Evolutionary conservation across 2,329 filamentous ascomycete genomes (phyloP).

Genomic region (Hymenoscyphus linearis): DNA sequence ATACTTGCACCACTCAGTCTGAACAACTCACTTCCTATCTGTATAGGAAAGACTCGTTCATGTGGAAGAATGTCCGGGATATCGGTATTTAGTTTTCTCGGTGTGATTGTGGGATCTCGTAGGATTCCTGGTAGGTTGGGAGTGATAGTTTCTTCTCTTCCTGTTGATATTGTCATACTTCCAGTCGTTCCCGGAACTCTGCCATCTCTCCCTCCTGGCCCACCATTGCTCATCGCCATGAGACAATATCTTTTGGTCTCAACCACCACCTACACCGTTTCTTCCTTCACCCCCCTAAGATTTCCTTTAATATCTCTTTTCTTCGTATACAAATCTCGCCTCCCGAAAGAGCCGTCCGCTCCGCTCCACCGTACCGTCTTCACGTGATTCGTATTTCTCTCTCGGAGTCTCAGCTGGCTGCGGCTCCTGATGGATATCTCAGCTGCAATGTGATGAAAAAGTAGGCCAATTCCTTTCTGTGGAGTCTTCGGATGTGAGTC

Average conservation of each 20-base stretch:
- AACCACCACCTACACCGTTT: not conserved
- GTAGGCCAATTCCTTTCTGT: not conserved
- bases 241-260: not conserved
- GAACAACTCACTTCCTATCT: slow-evolving; percentile 65
- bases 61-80: slow-evolving; percentile 35
- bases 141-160: slow-evolving; percentile 6
- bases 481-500: not conserved
- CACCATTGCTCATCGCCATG: slow-evolving; percentile 9
- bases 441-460: not conserved
- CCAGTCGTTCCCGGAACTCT: not conserved
- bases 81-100: slow-evolving; percentile 26
- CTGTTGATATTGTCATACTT: slow-evolving; percentile 5
- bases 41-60: slow-evolving; percentile 57
- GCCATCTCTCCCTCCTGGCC: slow-evolving; percentile 1
- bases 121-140: slow-evolving; percentile 20
- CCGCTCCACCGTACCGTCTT: not conserved
- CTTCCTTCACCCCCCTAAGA: not conserved
- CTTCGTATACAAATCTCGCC: not conserved
- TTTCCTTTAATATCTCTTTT: not conserved
- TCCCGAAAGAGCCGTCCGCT: not conserved
- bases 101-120: slow-evolving; percentile 7
- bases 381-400: slow-evolving; percentile 2
- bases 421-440: not conserved
- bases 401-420: not conserved
- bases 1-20: slow-evolving; percentile 64